Conservation (phyloP, 176 grass and related monocot genomes). For the Puccinellia tenuiflora region DNA sequence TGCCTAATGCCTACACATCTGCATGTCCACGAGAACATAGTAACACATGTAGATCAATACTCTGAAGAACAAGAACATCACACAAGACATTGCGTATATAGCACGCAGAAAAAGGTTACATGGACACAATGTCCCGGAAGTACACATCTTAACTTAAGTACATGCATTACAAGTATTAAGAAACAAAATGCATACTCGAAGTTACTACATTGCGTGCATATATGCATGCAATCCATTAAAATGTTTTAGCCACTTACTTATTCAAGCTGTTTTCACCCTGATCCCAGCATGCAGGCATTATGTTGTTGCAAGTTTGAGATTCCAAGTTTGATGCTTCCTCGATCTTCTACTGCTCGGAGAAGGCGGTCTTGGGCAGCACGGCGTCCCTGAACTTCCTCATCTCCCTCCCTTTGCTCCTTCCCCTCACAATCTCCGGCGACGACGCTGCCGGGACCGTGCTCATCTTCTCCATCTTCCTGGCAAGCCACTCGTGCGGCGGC, state of each 20-base stretch:
- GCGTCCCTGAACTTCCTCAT: constrained; percentile 46
- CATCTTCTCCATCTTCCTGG: constrained; percentile 40
- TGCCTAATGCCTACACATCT: neutral
- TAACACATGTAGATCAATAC: neutral
- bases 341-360: constrained; percentile 25
- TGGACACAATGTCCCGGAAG: neutral
- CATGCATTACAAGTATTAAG: neutral
- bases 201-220: neutral
- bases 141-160: neutral
- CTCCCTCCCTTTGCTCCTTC: constrained; percentile 39
- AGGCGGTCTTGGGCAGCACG: constrained; percentile 45
- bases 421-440: constrained; percentile 20
- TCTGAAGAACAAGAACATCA: neutral
- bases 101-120: neutral
- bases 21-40: neutral
- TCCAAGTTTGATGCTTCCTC: neutral
- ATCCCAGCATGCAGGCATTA: neutral
- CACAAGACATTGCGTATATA: neutral
- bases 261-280: neutral
- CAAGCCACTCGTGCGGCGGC: constrained; percentile 51
- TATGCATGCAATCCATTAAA: neutral
- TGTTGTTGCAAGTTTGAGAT: neutral
- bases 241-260: neutral
- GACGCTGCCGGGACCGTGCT: neutral
- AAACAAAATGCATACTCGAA: neutral